Percentiles rank a stretch among this genome's conserved stretches.
Conservation (phyloP, 805 yeast species). For the Yamadazyma nakazawae region DNA sequence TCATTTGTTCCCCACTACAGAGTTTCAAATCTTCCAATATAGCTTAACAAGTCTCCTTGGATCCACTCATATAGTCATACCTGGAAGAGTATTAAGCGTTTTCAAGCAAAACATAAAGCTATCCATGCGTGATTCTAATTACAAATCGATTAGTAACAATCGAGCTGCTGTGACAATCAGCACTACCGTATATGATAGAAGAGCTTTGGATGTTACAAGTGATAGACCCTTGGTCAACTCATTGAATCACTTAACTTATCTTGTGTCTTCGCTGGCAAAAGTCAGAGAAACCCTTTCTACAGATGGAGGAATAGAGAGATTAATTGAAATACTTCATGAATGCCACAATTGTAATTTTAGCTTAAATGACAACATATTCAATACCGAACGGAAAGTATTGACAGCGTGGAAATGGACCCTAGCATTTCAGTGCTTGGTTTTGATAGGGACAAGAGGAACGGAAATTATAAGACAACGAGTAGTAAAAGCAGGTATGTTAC, state of each 20-base stretch:
- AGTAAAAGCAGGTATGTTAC: constrained; percentile 88
- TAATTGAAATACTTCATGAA: constrained; percentile 80
- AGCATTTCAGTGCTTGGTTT: constrained; percentile 87
- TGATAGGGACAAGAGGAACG: constrained; percentile 90
- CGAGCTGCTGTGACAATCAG: constrained; percentile 92
- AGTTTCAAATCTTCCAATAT: neutral
- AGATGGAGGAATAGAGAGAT: constrained; percentile 91
- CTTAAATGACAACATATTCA: constrained; percentile 28
- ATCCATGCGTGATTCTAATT: constrained; percentile 84
- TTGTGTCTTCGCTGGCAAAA: constrained; percentile 80
- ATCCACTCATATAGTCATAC: neutral
- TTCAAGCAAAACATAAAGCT: neutral
- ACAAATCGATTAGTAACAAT: constrained; percentile 72
- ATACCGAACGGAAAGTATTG: constrained; percentile 46
- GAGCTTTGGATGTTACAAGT: constrained; percentile 88
- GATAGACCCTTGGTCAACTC: constrained; percentile 90
- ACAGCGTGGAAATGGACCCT: constrained; percentile 98
- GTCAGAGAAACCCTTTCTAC: constrained; percentile 84
- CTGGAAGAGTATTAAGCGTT: neutral
- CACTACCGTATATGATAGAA: constrained; percentile 81
- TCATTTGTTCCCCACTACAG: neutral
- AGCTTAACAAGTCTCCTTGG: neutral
- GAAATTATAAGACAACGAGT: constrained; percentile 81
- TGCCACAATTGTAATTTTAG: constrained; percentile 49
- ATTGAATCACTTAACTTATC: constrained; percentile 81